Percentiles rank a stretch among this genome's conserved stretches.
Evolutionary conservation across 345 rosid species (phyloP).

Genomic region (Camelina laxa): DNA sequence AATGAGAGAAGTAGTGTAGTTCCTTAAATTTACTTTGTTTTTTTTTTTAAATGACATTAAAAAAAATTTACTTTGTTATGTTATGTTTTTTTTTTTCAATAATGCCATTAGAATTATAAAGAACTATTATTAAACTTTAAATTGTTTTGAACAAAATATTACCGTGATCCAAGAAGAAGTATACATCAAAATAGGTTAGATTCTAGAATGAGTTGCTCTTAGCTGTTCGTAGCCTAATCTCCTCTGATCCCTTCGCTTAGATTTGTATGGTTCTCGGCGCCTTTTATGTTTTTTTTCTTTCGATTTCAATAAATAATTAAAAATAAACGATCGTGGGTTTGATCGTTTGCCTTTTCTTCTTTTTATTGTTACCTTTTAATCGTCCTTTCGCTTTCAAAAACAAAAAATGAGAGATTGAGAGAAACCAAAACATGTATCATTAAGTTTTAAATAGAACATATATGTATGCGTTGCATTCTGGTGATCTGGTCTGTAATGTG

Average conservation of each 20-base stretch:
- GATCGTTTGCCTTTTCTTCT: conserved; percentile 32
- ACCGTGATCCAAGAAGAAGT: conserved; percentile 29
- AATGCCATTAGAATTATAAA: neutral
- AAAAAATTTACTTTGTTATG: neutral
- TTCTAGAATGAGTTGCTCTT: conserved; percentile 14
- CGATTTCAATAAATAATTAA: conserved; percentile 5
- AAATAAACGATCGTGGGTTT: conserved; percentile 41
- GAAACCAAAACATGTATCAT: conserved; percentile 1
- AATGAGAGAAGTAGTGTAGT: neutral
- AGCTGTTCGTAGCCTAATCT: conserved; percentile 32
- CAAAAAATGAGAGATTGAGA: neutral
- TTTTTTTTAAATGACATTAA: neutral
- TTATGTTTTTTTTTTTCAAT: neutral
- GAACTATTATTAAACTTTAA: neutral
- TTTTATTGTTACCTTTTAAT: conserved; percentile 24
- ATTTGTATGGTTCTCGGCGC: conserved; percentile 31
- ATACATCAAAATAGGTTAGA: conserved; percentile 14
- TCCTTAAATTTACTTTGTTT: neutral
- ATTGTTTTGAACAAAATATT: neutral
- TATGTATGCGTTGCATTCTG: neutral
- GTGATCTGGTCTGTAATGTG: conserved; percentile 14
- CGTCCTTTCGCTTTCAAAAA: conserved; percentile 37
- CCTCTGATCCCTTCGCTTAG: conserved; percentile 23
- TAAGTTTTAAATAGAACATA: neutral
- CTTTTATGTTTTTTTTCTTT: conserved; percentile 12